These are phyloP conservation scores for Mucor plumbeus DNA, from an alignment of 371 early-diverging fungal species.

Conservation along the genomic window DNA sequence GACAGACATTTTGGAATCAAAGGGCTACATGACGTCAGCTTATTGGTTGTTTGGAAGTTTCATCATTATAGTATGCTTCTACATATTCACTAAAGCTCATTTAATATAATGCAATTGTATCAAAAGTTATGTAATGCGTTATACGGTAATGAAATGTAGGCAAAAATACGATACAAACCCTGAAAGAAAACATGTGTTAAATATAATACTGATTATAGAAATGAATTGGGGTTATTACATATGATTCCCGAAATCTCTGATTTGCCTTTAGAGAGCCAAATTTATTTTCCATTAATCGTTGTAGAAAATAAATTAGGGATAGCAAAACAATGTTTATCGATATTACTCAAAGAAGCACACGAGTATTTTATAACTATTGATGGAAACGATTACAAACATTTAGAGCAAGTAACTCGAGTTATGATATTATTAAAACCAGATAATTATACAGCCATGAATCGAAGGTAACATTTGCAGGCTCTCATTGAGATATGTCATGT, in stretches of 20 bases:
- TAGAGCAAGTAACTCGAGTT: constrained; percentile 36
- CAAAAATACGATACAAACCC: neutral
- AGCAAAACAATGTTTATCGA: constrained; percentile 12
- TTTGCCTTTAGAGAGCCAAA: constrained; percentile 28
- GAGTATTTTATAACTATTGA: constrained; percentile 16
- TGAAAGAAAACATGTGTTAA: neutral
- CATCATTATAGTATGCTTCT: neutral
- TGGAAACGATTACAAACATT: neutral
- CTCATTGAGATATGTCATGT: neutral
- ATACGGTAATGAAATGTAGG: constrained; percentile 15
- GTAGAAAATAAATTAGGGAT: constrained; percentile 47
- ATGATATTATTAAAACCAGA: constrained; percentile 62
- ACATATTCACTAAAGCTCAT: neutral
- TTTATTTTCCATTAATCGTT: constrained; percentile 38
- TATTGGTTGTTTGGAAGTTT: neutral
- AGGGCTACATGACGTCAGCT: constrained; percentile 8
- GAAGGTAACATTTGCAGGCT: constrained; percentile 38
- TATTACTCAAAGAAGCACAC: constrained; percentile 36
- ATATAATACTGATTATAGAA: constrained; percentile 12
- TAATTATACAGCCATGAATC: constrained; percentile 60
- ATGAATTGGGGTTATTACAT: constrained; percentile 41
- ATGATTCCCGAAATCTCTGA: constrained; percentile 26
- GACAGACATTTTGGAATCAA: neutral
- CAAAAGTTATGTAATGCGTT: constrained; percentile 12
- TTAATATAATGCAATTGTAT: constrained; percentile 15